Percentiles rank a stretch among this genome's conserved stretches.
These are phyloP conservation scores for Sphaerosporella brunnea DNA, from an alignment of 495 filamentous ascomycete species.

Conservation along the genomic window DNA sequence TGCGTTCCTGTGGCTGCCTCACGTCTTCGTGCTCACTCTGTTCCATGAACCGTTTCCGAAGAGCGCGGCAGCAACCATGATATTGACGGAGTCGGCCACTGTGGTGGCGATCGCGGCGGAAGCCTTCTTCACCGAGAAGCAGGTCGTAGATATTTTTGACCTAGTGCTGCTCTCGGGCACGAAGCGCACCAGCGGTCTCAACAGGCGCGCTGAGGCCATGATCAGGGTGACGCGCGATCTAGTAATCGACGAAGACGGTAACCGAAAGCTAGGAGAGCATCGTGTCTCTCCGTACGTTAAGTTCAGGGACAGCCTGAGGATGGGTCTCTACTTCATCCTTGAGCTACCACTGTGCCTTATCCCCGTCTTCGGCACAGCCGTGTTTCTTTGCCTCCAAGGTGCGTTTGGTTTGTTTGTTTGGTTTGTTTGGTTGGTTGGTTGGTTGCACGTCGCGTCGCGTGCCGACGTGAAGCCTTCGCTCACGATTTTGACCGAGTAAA, in stretches of 20 bases:
- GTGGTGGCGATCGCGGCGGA: constrained; percentile 57
- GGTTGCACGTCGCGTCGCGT: too few species aligned
- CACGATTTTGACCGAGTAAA: too few species aligned
- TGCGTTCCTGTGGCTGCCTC: constrained; percentile 75
- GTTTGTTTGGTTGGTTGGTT: too few species aligned
- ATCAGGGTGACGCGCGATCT: constrained; percentile 58
- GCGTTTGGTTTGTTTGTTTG: too few species aligned
- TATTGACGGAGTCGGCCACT: constrained; percentile 65
- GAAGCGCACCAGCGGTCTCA: constrained; percentile 10
- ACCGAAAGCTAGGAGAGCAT: constrained; percentile 55
- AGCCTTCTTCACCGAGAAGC: constrained; percentile 59
- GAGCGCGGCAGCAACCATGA: constrained; percentile 55
- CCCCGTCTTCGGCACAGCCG: constrained; percentile 64
- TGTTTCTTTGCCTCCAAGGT: constrained; percentile 66
- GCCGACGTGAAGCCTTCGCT: too few species aligned
- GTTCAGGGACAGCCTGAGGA: constrained; percentile 42
- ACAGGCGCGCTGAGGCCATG: constrained; percentile 31
- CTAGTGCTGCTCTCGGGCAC: constrained; percentile 33
- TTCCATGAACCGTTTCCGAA: constrained; percentile 75
- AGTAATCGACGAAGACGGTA: constrained; percentile 37
- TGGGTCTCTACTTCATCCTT: constrained; percentile 60
- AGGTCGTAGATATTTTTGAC: constrained; percentile 81
- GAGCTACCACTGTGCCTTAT: constrained; percentile 87
- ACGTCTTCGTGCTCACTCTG: constrained; percentile 61
- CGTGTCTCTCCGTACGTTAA: constrained; percentile 49